phyloP scores from a whole-genome alignment of 257 asterid species.

The Parsonsia alboflavescens region DNA sequence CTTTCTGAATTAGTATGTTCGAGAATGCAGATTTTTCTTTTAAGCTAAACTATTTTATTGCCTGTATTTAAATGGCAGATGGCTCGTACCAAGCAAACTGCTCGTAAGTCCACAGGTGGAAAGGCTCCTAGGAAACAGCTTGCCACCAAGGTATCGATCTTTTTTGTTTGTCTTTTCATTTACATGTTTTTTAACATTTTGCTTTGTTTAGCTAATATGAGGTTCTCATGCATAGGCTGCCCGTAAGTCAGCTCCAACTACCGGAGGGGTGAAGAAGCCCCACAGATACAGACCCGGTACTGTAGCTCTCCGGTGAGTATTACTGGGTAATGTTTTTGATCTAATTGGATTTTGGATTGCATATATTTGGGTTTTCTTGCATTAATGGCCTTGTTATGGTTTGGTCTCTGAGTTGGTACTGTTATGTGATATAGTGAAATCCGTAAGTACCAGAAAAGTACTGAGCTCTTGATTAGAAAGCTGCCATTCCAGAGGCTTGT shows the following conservation, averaged over 20 bases:
- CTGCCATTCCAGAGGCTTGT: conserved; percentile 82
- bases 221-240: conserved; percentile 40
- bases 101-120: conserved; percentile 78
- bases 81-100: conserved; percentile 86
- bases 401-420: neutral
- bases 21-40: neutral
- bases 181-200: too few species aligned
- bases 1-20: neutral
- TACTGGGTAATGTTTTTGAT: accelerated
- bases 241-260: conserved; percentile 80
- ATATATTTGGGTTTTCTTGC: neutral
- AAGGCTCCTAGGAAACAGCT: conserved; percentile 80
- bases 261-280: conserved; percentile 78
- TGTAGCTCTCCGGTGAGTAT: conserved; percentile 62
- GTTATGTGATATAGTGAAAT: conserved; percentile 44
- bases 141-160: conserved; percentile 51
- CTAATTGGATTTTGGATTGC: neutral
- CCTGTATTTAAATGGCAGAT: conserved; percentile 17
- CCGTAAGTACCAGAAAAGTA: conserved; percentile 76
- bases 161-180: neutral
- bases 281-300: conserved; percentile 80
- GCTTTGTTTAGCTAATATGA: neutral
- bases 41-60: neutral
- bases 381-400: neutral
- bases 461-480: conserved; percentile 76